Conservation (phyloP, 2,329 filamentous ascomycete species). For the Penicillium vulpinum region DNA sequence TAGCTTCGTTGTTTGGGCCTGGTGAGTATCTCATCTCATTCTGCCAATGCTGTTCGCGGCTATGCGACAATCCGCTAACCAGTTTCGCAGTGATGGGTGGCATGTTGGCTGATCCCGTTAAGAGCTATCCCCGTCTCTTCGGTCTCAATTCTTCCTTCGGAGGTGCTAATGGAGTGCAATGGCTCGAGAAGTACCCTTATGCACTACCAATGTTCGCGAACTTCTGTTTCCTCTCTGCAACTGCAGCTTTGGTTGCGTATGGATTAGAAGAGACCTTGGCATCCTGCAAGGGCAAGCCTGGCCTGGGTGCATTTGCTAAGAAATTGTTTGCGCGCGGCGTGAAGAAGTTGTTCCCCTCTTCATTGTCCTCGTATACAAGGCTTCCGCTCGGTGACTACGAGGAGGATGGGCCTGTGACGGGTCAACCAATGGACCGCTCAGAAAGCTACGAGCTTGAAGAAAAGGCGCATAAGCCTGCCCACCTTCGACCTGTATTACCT, state of each 20-base stretch:
- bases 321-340: slow-evolving; percentile 30
- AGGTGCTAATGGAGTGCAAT: slow-evolving; percentile 57
- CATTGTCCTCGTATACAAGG: slow-evolving; percentile 35
- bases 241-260: slow-evolving; percentile 58
- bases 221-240: slow-evolving; percentile 57
- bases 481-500: slow-evolving; percentile 46
- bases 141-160: slow-evolving; percentile 59
- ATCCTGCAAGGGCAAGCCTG: slow-evolving; percentile 49
- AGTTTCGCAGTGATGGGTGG: slow-evolving; percentile 58
- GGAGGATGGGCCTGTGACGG: slow-evolving; percentile 36
- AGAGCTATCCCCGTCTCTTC: slow-evolving; percentile 64
- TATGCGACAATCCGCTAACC: slow-evolving; percentile 36
- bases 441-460: slow-evolving; percentile 42
- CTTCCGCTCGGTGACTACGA: slow-evolving; percentile 40
- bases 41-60: slow-evolving; percentile 40
- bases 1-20: slow-evolving; percentile 56
- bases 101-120: slow-evolving; percentile 65
- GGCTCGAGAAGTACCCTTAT: slow-evolving; percentile 66
- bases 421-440: slow-evolving; percentile 33
- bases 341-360: slow-evolving; percentile 28
- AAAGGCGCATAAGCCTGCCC: slow-evolving; percentile 32
- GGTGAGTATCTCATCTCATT: slow-evolving; percentile 37
- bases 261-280: slow-evolving; percentile 65
- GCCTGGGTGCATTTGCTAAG: slow-evolving; percentile 42
- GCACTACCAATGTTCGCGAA: slow-evolving; percentile 69